Evolutionary conservation across 192 early-diverging fungal species (phyloP), one percentile per base, ranked within the genome.

Genomic region (Backusella westeae): DNA sequence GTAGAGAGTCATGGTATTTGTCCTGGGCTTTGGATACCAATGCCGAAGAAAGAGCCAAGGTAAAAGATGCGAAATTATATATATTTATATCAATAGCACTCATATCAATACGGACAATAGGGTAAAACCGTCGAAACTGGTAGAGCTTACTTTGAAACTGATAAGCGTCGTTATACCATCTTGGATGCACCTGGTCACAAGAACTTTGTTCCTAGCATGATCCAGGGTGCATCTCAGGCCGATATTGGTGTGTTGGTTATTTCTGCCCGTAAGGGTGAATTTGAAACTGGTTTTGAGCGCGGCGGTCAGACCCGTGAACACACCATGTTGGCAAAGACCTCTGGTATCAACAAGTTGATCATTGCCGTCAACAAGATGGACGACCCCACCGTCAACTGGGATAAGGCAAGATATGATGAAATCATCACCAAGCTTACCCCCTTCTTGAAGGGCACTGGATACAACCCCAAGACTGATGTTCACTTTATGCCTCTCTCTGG

Each of bases 281-380:
- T 99, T 75, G 98, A 99, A 89, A 98, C 98, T 75, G 98, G 98
- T n/a, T 99, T 99, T 75, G 98, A 99, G 78, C 91, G 94, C 77
- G 98, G 96, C 69, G 98, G 98, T 41, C 98, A 99, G 86, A 99
- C 97, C 6, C 94, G 96, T 78, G 98, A 99, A 86, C 98, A 99
- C 83, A 96, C 97, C 29, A 86, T 97, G 84, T 81, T 99, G 81
- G 96, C 93, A 73, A 99, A 98, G 90, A 98, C 96, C 23, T 91
- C 93, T n/a, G 97, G 98, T 67, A 94, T 99, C 75, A 96, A 95
- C 85, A 90, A 92, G 56, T 78, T 99, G 70, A 87, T 99, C 68
- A 88, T 98, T 69, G 98, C 93, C 39, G 91, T 99, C 84, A 99
- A 99, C 91, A 99, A 99, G 91, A 99, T 99, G 98, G 98, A 99